Percentiles rank a stretch among this genome's conserved stretches.
Evolutionary conservation across 225 moss, liverwort and hornwort species (phyloP).

Genomic region (Takakia lepidozioides): DNA sequence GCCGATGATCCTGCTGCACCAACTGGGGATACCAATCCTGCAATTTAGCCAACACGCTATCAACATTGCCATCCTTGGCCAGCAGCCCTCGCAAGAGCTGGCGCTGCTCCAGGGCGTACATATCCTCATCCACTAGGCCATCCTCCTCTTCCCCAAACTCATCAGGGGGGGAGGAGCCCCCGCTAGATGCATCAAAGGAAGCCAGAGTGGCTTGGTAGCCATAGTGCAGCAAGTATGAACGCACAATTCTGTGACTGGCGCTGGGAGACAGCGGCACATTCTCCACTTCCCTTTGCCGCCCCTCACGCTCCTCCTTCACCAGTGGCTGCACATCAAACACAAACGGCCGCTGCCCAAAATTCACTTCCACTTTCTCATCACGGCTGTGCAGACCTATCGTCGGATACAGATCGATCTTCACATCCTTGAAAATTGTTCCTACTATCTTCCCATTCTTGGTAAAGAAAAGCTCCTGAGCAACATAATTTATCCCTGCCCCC

Average conservation of each 20-base stretch:
- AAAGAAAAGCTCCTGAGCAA: conserved; percentile 2
- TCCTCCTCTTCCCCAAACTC: conserved; percentile 33
- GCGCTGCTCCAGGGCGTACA: conserved; percentile 76
- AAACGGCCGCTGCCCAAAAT: not conserved
- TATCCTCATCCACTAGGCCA: conserved; percentile 35
- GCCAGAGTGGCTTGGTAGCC: conserved; percentile 89
- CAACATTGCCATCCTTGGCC: conserved; percentile 75
- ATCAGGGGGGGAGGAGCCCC: conserved; percentile 47
- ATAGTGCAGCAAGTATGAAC: conserved; percentile 81
- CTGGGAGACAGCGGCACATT: conserved; percentile 58
- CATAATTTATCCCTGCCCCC: conserved; percentile 5
- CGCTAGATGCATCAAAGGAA: conserved; percentile 84
- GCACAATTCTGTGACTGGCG: conserved; percentile 84
- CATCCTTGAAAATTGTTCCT: conserved; percentile 10
- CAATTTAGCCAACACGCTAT: conserved; percentile 58
- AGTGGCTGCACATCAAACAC: conserved; percentile 16
- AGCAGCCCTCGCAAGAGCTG: conserved; percentile 70
- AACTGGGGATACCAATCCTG: conserved; percentile 90
- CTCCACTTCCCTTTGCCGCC: conserved; percentile 66
- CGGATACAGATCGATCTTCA: not conserved
- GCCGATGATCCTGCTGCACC: conserved; percentile 35
- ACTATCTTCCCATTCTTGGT: conserved; percentile 18
- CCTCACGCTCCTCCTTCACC: conserved; percentile 63
- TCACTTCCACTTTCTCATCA: conserved; percentile 1
- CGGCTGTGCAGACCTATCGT: not conserved